phyloP scores from a whole-genome alignment of 108 stramenopile genomes.

The Nitzschia sp. region DNA sequence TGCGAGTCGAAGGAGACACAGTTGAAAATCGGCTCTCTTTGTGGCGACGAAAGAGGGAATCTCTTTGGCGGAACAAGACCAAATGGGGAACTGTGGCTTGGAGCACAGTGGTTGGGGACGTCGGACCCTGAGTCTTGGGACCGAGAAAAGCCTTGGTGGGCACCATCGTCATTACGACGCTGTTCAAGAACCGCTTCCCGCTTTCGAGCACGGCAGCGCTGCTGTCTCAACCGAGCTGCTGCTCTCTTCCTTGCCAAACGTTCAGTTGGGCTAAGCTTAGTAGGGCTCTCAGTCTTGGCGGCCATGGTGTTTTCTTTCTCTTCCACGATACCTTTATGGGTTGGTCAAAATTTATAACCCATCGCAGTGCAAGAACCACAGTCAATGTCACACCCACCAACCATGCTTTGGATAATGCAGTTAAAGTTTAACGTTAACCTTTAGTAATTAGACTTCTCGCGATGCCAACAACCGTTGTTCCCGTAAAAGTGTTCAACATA shows the following conservation, averaged over 20 bases:
- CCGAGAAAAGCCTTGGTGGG: background rate
- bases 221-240: constrained; percentile 40
- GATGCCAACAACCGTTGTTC: constrained; percentile 9
- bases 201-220: constrained; percentile 46
- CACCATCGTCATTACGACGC: constrained; percentile 16
- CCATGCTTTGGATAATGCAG: background rate
- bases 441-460: constrained; percentile 16
- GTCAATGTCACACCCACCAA: too few relatives aligned
- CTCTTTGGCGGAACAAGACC: background rate
- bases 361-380: too few relatives aligned
- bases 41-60: constrained; percentile 3
- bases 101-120: background rate
- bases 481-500: constrained; percentile 4
- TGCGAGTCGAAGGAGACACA: constrained; percentile 39
- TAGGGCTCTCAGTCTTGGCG: constrained; percentile 9
- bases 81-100: background rate
- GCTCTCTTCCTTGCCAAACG: constrained; percentile 37
- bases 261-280: constrained; percentile 31
- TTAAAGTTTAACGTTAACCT: constrained; percentile 5
- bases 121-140: background rate
- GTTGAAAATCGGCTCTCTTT: constrained; percentile 31
- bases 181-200: constrained; percentile 34
- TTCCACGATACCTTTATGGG: background rate
- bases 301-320: constrained; percentile 15
- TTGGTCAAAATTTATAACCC: background rate